A percentile compares a stretch with the other conserved stretches of the same genome.
Evolutionary conservation across 1,284 basidiomycete species (phyloP).

Genomic region (Trametes sp.): DNA sequence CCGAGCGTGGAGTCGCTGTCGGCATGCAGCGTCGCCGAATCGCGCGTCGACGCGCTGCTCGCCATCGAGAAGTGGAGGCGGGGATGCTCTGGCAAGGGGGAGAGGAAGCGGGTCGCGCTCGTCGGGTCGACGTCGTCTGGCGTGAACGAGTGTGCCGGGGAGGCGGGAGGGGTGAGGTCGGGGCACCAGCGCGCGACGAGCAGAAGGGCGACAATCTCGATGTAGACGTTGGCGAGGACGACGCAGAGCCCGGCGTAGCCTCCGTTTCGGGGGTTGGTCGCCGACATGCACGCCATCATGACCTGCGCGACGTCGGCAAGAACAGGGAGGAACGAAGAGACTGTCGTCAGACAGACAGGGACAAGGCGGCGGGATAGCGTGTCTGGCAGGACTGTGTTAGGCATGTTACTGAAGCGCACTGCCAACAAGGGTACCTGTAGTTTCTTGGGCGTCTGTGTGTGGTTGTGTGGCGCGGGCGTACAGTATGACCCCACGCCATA

Average conservation of each 20-base stretch:
- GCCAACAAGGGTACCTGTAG: no score
- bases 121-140: background rate
- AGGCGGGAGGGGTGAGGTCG: background rate
- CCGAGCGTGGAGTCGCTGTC: background rate
- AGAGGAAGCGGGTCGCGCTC: background rate
- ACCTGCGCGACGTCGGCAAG: background rate
- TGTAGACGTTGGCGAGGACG: conserved; percentile 1
- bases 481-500: background rate
- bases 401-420: no score
- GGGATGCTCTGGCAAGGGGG: background rate
- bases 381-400: no score
- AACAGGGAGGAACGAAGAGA: background rate
- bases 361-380: background rate
- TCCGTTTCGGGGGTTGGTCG: background rate
- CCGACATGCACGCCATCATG: background rate
- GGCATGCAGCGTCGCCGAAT: background rate
- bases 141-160: no score
- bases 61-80: background rate
- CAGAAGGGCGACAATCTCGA: background rate
- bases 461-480: no score
- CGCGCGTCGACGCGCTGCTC: background rate
- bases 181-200: background rate
- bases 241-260: background rate
- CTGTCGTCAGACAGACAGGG: background rate
- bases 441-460: no score